A percentile compares a stretch with the other conserved stretches of the same genome.
Conservation (phyloP, 768 basidiomycete genomes). For the Jaapia argillacea region DNA sequence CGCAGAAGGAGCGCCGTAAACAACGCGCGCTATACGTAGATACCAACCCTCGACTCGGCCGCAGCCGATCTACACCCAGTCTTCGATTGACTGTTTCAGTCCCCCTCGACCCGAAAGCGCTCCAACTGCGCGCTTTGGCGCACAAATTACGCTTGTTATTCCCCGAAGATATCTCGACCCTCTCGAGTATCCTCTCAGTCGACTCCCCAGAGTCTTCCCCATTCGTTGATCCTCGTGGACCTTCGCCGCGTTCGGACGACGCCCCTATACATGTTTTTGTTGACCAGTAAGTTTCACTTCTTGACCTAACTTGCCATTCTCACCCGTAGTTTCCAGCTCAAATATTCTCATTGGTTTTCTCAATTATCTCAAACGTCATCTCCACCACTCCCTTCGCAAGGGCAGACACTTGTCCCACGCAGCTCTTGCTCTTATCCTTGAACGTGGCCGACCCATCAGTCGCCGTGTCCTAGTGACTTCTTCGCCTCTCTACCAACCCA, state of each 20-base stretch:
- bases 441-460: slow-evolving; percentile 69
- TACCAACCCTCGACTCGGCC: slow-evolving; percentile 19
- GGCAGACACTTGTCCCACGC: slow-evolving; percentile 61
- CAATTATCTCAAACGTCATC: slow-evolving; percentile 52
- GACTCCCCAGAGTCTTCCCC: slow-evolving; percentile 15
- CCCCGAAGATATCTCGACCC: slow-evolving; percentile 33
- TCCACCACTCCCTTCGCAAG: slow-evolving; percentile 25
- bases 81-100: slow-evolving; percentile 10
- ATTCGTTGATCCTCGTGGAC: slow-evolving; percentile 27
- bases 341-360: slow-evolving; percentile 83
- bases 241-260: slow-evolving; percentile 19
- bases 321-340: slow-evolving; percentile 37
- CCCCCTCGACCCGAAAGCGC: slow-evolving; percentile 35
- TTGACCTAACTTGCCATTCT: slow-evolving; percentile 1
- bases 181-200: slow-evolving; percentile 19
- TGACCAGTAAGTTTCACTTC: slow-evolving; percentile 40
- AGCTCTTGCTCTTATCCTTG: slow-evolving; percentile 67
- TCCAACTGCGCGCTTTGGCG: slow-evolving; percentile 44
- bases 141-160: slow-evolving; percentile 46
- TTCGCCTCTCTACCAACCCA: slow-evolving; percentile 76
- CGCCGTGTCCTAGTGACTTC: slow-evolving; percentile 73
- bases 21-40: background rate
- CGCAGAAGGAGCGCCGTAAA: background rate
- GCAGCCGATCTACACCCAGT: background rate
- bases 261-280: slow-evolving; percentile 35